These are phyloP conservation scores for Malus hybrid DNA, from an alignment of 331 rosid species.

Conservation along the genomic window DNA sequence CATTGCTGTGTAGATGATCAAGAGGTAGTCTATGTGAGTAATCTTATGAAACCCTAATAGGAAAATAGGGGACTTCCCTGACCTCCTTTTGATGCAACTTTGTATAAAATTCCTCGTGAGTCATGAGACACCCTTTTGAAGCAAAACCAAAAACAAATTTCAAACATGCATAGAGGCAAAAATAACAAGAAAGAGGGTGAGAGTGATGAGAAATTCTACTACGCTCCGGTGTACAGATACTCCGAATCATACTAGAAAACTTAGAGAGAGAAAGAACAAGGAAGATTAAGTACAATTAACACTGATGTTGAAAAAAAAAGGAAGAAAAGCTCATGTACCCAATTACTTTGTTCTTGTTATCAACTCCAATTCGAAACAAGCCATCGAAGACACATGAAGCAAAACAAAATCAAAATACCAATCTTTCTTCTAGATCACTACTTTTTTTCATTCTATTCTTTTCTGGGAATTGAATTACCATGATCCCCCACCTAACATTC, in stretches of 20 bases:
- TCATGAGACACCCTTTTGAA: constrained; percentile 22
- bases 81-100: not conserved
- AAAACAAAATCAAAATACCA: constrained; percentile 17
- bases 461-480: constrained; percentile 43
- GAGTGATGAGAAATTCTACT: not conserved
- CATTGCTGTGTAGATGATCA: not conserved
- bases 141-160: constrained; percentile 28
- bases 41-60: constrained; percentile 5
- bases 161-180: constrained; percentile 15
- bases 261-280: not conserved
- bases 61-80: not conserved
- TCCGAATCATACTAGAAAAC: not conserved
- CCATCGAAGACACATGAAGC: constrained; percentile 15
- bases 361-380: constrained; percentile 23
- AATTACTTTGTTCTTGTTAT: constrained; percentile 22
- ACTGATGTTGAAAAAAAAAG: not conserved
- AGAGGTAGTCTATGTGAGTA: not conserved
- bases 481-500: constrained; percentile 89
- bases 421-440: not conserved
- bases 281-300: not conserved
- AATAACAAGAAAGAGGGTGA: not conserved
- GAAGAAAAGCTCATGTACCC: constrained; percentile 14
- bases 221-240: not conserved
- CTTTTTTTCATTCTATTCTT: not conserved
- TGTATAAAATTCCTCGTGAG: not conserved